Evolutionary conservation across 345 rosid genomes (phyloP), one percentile per base, ranked within the genome.

Genomic region (Lumnitzera racemosa): DNA sequence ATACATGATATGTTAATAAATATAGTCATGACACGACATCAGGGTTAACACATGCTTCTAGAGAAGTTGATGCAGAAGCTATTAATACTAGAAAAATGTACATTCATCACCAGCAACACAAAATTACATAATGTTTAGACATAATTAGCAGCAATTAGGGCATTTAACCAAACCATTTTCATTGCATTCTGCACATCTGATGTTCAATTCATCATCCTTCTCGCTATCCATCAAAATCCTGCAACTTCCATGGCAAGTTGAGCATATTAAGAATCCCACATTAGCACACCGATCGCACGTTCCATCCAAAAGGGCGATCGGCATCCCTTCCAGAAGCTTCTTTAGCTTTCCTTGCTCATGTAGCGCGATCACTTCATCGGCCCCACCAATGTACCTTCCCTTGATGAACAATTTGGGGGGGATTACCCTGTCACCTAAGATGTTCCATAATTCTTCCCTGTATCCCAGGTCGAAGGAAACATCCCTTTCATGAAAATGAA

Each of bases 351-450:
- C 96, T 67, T 80, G 86, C 61, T 94, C 91, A 49, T 90, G 91
- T 70, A 94, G 65, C 11, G 68, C 55, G 17, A 83, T 72, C 24
- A 86, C 95, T 73, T 88, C 86, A 25, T 88, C 91, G 7, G 95
- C 95, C 70, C 96, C 96, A 27, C 99, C 99, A 24, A 94, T 72
- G 74, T 75, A 83, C 67, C 79, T 86, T 51, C 96, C 97, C 57
- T 62, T 82, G 11, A 94, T 66, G 72, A 94, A 94, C 53, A 94
- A 79, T 78, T 76, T 83, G 11, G 99, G 97, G 23, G 96, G 87
- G 29, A 80, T 66, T 48, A 73, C 89, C 68, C 79, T 81, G 11
- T 69, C 70, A 2, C 78, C 88, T 47, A 83, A 55, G 20, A 81
- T 51, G 59, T 75, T 76, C 96, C 95, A 86, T 53, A 88, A 69